Evolutionary conservation across 306 rosid genomes (phyloP).

Genomic region (Quillaja saponaria): DNA sequence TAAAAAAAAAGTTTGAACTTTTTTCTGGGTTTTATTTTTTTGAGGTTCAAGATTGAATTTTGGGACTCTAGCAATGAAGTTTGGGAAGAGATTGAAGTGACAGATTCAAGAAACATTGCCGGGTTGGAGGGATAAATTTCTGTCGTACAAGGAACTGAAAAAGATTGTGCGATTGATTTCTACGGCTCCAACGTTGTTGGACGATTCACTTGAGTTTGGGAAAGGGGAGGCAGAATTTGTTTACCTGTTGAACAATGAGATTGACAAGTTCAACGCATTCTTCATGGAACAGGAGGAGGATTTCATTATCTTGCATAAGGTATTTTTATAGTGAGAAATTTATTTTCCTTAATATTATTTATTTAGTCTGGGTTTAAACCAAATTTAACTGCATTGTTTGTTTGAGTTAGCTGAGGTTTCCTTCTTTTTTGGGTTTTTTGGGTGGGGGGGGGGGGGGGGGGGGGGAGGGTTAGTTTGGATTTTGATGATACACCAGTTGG

Average conservation of each 20-base stretch:
- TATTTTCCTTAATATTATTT: too few relatives aligned
- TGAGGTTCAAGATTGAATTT: background rate
- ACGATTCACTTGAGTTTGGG: constrained; percentile 38
- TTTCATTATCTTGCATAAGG: constrained; percentile 75
- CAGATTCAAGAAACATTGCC: constrained; percentile 71
- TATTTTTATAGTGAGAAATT: constrained; percentile 5
- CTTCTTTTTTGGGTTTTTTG: too few relatives aligned
- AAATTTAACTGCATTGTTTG: too few relatives aligned
- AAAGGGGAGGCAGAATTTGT: constrained; percentile 64
- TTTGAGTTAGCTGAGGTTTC: too few relatives aligned
- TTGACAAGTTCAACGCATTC: constrained; percentile 79
- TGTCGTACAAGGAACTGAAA: constrained; percentile 89
- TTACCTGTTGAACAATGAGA: constrained; percentile 70
- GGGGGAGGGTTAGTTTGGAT: too few relatives aligned
- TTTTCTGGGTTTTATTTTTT: background rate
- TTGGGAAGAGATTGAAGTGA: constrained; percentile 79
- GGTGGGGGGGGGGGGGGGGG: too few relatives aligned
- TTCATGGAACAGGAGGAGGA: constrained; percentile 86
- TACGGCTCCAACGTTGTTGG: constrained; percentile 32
- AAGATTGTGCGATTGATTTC: constrained; percentile 56
- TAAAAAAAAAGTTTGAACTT: background rate
- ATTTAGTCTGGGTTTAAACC: too few relatives aligned
- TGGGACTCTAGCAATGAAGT: constrained; percentile 49
- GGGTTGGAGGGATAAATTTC: constrained; percentile 71
- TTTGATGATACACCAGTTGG: too few relatives aligned